Evolutionary conservation across 2,329 filamentous ascomycete genomes (phyloP).

Genomic region (Exophiala aquamarina): DNA sequence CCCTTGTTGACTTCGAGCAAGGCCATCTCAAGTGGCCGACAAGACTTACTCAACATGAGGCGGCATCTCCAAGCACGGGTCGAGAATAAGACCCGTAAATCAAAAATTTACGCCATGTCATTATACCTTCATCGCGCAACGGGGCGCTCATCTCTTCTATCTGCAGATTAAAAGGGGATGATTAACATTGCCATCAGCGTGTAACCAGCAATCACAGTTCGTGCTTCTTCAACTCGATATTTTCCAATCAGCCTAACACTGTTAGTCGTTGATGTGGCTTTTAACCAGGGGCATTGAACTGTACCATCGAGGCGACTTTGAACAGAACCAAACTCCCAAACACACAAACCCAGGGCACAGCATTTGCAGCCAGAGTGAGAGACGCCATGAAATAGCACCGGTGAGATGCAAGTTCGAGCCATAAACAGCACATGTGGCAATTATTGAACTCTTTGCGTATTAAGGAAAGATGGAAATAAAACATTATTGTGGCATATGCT

Average conservation of each 20-base stretch:
- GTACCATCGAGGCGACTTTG: constrained; percentile 46
- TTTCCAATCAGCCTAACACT: constrained; percentile 62
- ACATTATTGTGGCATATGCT: not conserved
- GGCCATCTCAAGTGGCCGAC: too few species aligned
- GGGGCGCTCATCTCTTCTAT: constrained; percentile 34
- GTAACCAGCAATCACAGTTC: constrained; percentile 58
- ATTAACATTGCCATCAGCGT: constrained; percentile 49
- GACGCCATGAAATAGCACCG: constrained; percentile 51
- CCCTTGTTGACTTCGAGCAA: too few species aligned
- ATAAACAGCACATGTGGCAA: constrained; percentile 20
- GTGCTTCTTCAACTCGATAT: constrained; percentile 57
- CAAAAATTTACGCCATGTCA: constrained; percentile 35
- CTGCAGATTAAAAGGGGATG: constrained; percentile 31
- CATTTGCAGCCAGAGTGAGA: constrained; percentile 57
- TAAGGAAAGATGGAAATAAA: too few species aligned
- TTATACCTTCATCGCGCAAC: constrained; percentile 25
- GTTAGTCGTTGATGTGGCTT: constrained; percentile 8
- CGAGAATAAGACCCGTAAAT: constrained; percentile 38
- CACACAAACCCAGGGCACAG: constrained; percentile 48
- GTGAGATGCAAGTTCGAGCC: constrained; percentile 13
- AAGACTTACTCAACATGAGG: constrained; percentile 47
- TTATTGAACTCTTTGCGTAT: constrained; percentile 26
- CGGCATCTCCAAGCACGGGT: constrained; percentile 49
- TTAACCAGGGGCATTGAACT: not conserved
- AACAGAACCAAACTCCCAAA: constrained; percentile 53